These are phyloP conservation scores for Syncephalastrum racemosum DNA, from an alignment of 371 early-diverging fungal species.

Conservation along the genomic window DNA sequence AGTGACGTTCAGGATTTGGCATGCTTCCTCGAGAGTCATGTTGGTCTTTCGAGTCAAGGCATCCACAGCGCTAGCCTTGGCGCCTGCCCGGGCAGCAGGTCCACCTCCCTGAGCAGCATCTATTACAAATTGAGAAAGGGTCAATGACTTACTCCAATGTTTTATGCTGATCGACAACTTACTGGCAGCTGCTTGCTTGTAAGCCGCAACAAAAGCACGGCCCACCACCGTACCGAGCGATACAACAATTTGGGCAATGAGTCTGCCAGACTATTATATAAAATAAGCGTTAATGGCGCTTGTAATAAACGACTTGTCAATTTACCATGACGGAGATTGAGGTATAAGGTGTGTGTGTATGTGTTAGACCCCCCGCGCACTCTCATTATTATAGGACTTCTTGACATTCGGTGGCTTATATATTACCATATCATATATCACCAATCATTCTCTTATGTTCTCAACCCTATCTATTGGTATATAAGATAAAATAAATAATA, in stretches of 20 bases:
- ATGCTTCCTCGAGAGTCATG: constrained; percentile 90
- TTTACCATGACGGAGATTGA: no score
- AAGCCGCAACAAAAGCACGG: constrained; percentile 92
- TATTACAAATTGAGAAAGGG: neutral
- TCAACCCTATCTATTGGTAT: no score
- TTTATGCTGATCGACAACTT: constrained; percentile 31
- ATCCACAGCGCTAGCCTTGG: constrained; percentile 64
- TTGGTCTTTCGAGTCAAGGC: constrained; percentile 81
- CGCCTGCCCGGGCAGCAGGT: constrained; percentile 42
- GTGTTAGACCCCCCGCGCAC: no score
- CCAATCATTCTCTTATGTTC: no score
- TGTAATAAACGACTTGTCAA: no score
- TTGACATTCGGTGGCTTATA: no score
- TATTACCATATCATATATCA: no score
- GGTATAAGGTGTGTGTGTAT: no score
- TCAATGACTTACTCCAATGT: neutral
- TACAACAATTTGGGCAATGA: constrained; percentile 86
- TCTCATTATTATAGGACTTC: no score
- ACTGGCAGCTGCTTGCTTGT: constrained; percentile 90
- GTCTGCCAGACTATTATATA: constrained; percentile 53
- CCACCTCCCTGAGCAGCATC: constrained; percentile 57
- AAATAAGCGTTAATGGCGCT: no score
- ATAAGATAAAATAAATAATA: neutral
- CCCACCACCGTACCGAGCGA: constrained; percentile 87
- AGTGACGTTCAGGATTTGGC: constrained; percentile 88